A percentile compares a stretch with the other conserved stretches of the same genome.
phyloP scores from a whole-genome alignment of 2,329 filamentous ascomycete genomes.

The Dactylellina sp. region DNA sequence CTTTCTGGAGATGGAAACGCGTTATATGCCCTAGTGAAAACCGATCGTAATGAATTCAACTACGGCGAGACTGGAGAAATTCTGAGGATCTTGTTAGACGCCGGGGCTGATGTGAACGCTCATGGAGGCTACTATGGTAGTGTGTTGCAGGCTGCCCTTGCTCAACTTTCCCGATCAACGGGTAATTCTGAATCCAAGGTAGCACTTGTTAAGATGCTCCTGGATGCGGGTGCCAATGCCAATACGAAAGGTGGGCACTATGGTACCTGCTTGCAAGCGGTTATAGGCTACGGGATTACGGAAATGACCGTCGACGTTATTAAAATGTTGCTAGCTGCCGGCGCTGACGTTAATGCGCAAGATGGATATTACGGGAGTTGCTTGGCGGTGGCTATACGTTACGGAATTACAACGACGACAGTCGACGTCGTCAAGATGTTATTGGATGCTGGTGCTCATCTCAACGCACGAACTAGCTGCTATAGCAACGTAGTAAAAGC shows the following conservation, averaged over 20 bases:
- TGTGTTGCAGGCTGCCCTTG: conserved; percentile 5
- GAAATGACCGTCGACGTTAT: background rate
- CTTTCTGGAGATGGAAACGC: background rate
- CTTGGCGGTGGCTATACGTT: background rate
- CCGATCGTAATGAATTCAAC: too few species aligned
- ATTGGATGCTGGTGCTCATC: conserved; percentile 15
- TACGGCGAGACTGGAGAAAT: too few species aligned
- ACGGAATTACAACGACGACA: background rate
- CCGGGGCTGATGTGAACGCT: conserved; percentile 13
- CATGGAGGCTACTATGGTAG: background rate
- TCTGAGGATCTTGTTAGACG: conserved; percentile 3
- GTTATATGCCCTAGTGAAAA: too few species aligned
- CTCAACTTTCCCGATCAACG: background rate
- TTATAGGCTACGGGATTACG: background rate
- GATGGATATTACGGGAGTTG: background rate
- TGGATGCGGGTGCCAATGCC: conserved; percentile 5
- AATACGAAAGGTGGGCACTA: background rate
- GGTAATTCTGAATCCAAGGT: background rate
- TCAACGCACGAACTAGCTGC: too few species aligned
- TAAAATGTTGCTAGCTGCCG: conserved; percentile 7
- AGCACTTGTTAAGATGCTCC: background rate
- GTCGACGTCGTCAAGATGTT: background rate
- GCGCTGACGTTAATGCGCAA: conserved; percentile 5
- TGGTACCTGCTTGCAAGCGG: background rate
- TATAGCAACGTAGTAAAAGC: too few species aligned